Evolutionary conservation across 768 basidiomycete genomes (phyloP), one percentile per base, ranked within the genome.

Genomic region (Lactarius psammicola): DNA sequence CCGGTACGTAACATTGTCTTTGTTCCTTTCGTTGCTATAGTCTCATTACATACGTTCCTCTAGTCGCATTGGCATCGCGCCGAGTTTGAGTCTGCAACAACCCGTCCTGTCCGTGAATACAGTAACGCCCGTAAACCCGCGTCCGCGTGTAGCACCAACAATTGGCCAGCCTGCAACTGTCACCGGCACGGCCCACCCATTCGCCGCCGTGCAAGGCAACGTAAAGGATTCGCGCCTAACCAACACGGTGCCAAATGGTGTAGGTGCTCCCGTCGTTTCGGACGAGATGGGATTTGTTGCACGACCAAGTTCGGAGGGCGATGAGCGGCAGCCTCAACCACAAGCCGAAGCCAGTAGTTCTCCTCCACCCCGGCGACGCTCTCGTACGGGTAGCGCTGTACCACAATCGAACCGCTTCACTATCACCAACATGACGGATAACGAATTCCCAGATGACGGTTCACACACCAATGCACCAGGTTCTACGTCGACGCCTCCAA

Each of bases 31-130:
- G 31, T 1, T 1, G 17, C n/a, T 31, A 18, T 42, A 54, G 59
- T 20, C 44, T 59, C 63, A 31, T 57, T 33, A 44, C n/a, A 5
- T 64, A 30, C 18, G 3, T 60, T 36, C 18, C 23, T 11, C 13
- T 68, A 83, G 83, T 68, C 81, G 82, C n/a, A 84, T 85, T 34
- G 83, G 82, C 3, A 69, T 71, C 26, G 80, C 82, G 1, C 79
- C 81, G 3, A 82, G 73, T 81, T 34, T 81, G 71, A 33, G 66
- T 74, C 28, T 70, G 68, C 64, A 69, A 38, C 44, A 61, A 28
- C 44, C 72, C 51, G 38, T 40, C n/a, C 6, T 60, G 23, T n/a
- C 62, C n/a, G 58, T 56, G 20, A 62, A 61, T 46, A 31, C 66
- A 11, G 31, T 63, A 4, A 40, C 59, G 18, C 33, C 67, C 33